Evolutionary conservation across 2,329 filamentous ascomycete genomes (phyloP), one percentile per base, ranked within the genome.

Genomic region (Magnaporthiopsis poae): DNA sequence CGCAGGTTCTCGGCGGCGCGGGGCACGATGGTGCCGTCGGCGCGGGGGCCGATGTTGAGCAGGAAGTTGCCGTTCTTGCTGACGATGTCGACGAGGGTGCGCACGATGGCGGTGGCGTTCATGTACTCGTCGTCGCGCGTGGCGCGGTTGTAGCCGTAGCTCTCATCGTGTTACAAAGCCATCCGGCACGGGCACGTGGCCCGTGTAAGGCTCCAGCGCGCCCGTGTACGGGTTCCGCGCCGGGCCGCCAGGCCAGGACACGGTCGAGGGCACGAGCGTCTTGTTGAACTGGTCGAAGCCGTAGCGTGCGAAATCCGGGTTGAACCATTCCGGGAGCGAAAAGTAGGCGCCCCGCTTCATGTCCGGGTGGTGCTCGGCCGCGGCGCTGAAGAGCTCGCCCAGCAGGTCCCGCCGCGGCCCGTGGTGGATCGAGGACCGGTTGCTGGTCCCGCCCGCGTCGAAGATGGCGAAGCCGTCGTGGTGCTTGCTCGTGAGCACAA

Each of bases 71-170:
- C 83, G 66, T 85, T 84, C 72, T 84, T 85, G 67, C 77, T 77
- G 0, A 83, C 78, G 69, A 84, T 84, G 67, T 85, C 82, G 3
- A 84, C 77, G 0, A 85, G 77, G 4, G 75, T 77, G 18, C 75
- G 74, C 0, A 86, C 76, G 31, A 87, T 76, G 0, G 74, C 77
- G 9, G 72, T 75, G 0, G 83, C 80, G 60, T 81, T 84, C 79
- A 87, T 82, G 71, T 86, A 86, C 12, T 75, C 76, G 0, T 70
- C 71, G 1, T 74, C 70, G 0, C 80, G 77, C 0, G 84, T 88
- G 1, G 83, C 83, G 8, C 80, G 76, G 71, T 88, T 87, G 74
- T 83, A 87, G 3, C 84, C 85, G 69, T 87, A 87, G 68, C 77
- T n/a, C n/a, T n/a, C n/a, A n/a, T n/a, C n/a, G n/a, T n/a, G n/a